Base-by-base conservation (phyloP, 148 eudicot genomes). In the Rhododendron ovatum region DNA sequence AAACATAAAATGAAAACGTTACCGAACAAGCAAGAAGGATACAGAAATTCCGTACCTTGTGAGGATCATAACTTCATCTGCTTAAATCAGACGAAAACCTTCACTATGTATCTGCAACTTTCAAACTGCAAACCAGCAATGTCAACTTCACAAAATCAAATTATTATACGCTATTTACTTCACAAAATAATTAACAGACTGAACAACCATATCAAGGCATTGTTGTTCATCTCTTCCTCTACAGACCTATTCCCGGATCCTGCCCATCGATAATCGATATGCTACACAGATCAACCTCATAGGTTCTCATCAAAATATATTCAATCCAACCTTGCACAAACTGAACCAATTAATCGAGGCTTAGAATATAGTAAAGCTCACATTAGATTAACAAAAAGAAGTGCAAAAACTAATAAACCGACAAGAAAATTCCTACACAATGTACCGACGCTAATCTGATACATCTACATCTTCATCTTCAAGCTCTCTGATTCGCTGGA, bases 401-500 rank as follows among this genome's bases (percentile, higher is more conserved):
- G 8, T 24, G 57, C 26, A 63, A 45, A 65, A 67, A 45, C 61
- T 67, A 53, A 39, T 18, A 53, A 39, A 13, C 11, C 28, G 26
- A 5, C 65, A 20, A 11, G 80, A 85, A 79, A 61, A 15, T 61
- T 30, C 20, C 24, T 79, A 59, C 77, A 78, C 22, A 78, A 5
- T 9, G 45, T 50, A 61, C 83, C 47, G 53, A 55, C 1, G 20
- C 80, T 84, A 84, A 53, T 85, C 87, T 61, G 85, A 79, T 53
- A 74, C 83, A 30, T 83, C 83, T 39, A 37, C 28, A 24, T 48
- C 50, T 61, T 84, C 85, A 75, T 81, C 35, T 80, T 86, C 90
- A 84, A 81, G 81, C 57, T 84, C 85, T 74, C 77, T 84, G 77
- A 89, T 69, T 17, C 86, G 83, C 41, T 81, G 88, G 43, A 86